Evolutionary conservation across 2,329 filamentous ascomycete genomes (phyloP), one percentile per base, ranked within the genome.

Genomic region (Hypoxylon sp.): DNA sequence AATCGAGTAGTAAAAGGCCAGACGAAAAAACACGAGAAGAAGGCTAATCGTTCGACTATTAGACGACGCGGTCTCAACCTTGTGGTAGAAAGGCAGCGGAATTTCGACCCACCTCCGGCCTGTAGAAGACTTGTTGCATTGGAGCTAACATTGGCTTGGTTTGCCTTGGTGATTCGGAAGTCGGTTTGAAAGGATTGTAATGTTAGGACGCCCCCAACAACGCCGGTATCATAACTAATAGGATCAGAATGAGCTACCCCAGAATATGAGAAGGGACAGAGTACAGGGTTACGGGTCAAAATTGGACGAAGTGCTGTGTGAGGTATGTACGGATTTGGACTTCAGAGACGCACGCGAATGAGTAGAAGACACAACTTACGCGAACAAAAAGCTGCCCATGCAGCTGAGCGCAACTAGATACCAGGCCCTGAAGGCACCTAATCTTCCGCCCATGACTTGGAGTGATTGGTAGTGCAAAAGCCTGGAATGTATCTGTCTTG

Each of bases 11-110:
- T 83, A 63, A 84, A 80, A 1, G 81, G 81, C 79, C 80, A 82
- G 24, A 81, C 75, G 68, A 81, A 81, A 71, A 83, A 81, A 59
- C 81, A 82, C 1, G 80, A 75, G 65, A 83, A 80, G 73, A 83
- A 83, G 24, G 81, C 80, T 82, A 37, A 27, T 39, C 4, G 52
- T 13, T 37, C 15, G 10, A 46, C 15, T 32, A 50, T 48, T 29
- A 55, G 21, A 21, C 19, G 53, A 21, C 19, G 46, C n/a, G 19
- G n/a, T 32, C 27, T 15, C 35, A 11, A 13, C 19, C 13, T 50
- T 2, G 39, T 7, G 2, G n/a, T 4, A 7, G 19, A 19, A 13
- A 32, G n/a, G 24, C 13, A 21, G 32, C 6, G 32, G 2, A 31
- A 17, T 19, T 7, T 24, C 19, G 11, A 60, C 73, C 19, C 64